A percentile compares a stretch with the other conserved stretches of the same genome.
These are phyloP conservation scores for Cyberlindnera euphorbiae DNA, from an alignment of 805 yeast genomes.

Conservation along the genomic window DNA sequence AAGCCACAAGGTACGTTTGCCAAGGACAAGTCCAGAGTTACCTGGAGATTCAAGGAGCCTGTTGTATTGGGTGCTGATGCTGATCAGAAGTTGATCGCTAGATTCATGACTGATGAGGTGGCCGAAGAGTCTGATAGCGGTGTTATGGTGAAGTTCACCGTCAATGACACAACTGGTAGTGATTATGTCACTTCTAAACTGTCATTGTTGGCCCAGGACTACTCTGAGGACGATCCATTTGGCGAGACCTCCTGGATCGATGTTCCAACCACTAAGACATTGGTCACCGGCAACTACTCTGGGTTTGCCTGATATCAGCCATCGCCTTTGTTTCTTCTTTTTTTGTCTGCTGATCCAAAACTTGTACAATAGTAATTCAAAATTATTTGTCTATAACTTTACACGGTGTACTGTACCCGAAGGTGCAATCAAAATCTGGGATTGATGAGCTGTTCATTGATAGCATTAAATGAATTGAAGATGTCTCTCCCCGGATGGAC, in stretches of 20 bases:
- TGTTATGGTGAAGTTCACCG: constrained; percentile 61
- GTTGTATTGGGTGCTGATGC: constrained; percentile 30
- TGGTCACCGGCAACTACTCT: constrained; percentile 34
- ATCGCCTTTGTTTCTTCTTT: not conserved
- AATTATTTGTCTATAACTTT: too few species aligned
- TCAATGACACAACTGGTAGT: constrained; percentile 40
- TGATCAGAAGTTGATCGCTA: constrained; percentile 75
- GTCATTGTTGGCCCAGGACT: constrained; percentile 33
- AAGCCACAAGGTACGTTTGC: constrained; percentile 92
- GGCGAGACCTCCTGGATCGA: constrained; percentile 32
- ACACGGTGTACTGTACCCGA: too few species aligned
- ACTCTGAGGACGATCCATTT: constrained; percentile 35
- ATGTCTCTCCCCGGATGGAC: too few species aligned
- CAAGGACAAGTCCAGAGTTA: constrained; percentile 77
- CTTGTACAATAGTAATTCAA: not conserved
- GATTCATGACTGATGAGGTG: constrained; percentile 70
- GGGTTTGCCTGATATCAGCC: constrained; percentile 24
- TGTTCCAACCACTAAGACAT: constrained; percentile 30
- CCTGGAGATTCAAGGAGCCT: constrained; percentile 66
- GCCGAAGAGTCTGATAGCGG: constrained; percentile 76
- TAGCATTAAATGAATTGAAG: too few species aligned
- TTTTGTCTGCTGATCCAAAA: too few species aligned
- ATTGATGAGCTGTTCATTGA: too few species aligned
- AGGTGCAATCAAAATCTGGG: too few species aligned
- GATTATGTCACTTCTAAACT: constrained; percentile 38